Evolutionary conservation across 371 early-diverging fungal genomes (phyloP).

Genomic region (Mucor sp.): DNA sequence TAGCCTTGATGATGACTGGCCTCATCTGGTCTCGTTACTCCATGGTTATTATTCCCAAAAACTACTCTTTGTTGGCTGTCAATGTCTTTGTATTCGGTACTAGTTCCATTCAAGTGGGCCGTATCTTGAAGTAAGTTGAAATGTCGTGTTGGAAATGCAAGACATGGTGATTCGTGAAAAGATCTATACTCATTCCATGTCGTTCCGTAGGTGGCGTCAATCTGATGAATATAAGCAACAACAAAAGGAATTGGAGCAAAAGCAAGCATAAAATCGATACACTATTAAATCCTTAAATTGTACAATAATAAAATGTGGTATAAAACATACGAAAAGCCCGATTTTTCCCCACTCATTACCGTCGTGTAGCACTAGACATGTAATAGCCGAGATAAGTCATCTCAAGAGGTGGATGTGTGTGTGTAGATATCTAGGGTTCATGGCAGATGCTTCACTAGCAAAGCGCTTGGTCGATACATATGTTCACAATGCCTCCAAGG

Average conservation of each 20-base stretch:
- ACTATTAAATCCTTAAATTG: background rate
- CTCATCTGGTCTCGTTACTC: constrained; percentile 97
- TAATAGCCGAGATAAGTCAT: background rate
- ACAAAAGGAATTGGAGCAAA: constrained; percentile 10
- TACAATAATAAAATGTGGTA: background rate
- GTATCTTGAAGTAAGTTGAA: constrained; percentile 72
- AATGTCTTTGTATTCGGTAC: constrained; percentile 94
- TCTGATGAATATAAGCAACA: constrained; percentile 30
- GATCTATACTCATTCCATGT: background rate
- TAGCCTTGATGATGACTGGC: constrained; percentile 92
- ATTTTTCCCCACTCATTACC: constrained; percentile 10
- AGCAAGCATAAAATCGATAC: constrained; percentile 4
- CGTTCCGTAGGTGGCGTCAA: constrained; percentile 12
- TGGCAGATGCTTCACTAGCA: background rate
- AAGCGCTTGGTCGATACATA: too few relatives aligned
- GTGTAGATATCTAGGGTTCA: background rate
- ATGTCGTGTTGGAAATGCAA: background rate
- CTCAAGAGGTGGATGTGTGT: background rate
- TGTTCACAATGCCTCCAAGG: background rate
- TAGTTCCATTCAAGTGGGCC: constrained; percentile 80
- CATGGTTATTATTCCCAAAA: constrained; percentile 89
- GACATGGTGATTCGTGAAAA: background rate
- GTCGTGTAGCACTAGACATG: background rate
- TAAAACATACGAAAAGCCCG: constrained; percentile 3
- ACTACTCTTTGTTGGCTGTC: constrained; percentile 86